Conservation (phyloP, 257 asterid species). For the Penstemon barbatus region DNA sequence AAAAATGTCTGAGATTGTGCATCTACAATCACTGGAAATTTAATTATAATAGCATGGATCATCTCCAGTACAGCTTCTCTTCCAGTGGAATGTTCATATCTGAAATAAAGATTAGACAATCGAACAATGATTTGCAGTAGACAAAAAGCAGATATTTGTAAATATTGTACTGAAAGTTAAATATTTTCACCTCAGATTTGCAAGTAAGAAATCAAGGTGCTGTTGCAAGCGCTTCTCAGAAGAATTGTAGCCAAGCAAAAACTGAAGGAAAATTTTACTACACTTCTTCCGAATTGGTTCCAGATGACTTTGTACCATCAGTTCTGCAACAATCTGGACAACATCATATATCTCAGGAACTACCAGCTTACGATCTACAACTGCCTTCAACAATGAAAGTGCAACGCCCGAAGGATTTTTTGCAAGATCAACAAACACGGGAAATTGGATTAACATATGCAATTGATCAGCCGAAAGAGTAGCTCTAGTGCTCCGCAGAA, state of each 20-base stretch:
- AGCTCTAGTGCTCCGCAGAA: slow-evolving; percentile 62
- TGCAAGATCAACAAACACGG: slow-evolving; percentile 81
- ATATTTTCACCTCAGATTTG: slow-evolving; percentile 61
- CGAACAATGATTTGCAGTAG: slow-evolving; percentile 7
- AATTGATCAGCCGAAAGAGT: slow-evolving; percentile 78
- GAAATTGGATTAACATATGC: slow-evolving; percentile 80
- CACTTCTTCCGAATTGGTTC: slow-evolving; percentile 84
- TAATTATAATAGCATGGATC: slow-evolving; percentile 76
- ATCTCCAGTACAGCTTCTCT: slow-evolving; percentile 93
- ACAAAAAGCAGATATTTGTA: background rate
- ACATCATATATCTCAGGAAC: slow-evolving; percentile 82
- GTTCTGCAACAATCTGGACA: slow-evolving; percentile 65
- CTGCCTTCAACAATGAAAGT: slow-evolving; percentile 82
- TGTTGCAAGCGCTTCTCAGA: slow-evolving; percentile 76
- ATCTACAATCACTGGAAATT: slow-evolving; percentile 62
- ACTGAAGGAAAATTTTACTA: slow-evolving; percentile 76
- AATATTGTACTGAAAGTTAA: slow-evolving; percentile 12
- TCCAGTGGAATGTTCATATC: slow-evolving; percentile 86
- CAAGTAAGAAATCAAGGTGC: slow-evolving; percentile 70
- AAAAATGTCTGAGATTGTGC: slow-evolving; percentile 68
- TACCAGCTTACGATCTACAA: slow-evolving; percentile 68
- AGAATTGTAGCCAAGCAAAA: slow-evolving; percentile 71
- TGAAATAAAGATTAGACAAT: slow-evolving; percentile 35
- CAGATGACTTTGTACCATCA: slow-evolving; percentile 83
- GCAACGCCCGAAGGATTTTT: slow-evolving; percentile 72